Conservation (phyloP, 23 red algal species). For the Gracilariopsis chorda region DNA sequence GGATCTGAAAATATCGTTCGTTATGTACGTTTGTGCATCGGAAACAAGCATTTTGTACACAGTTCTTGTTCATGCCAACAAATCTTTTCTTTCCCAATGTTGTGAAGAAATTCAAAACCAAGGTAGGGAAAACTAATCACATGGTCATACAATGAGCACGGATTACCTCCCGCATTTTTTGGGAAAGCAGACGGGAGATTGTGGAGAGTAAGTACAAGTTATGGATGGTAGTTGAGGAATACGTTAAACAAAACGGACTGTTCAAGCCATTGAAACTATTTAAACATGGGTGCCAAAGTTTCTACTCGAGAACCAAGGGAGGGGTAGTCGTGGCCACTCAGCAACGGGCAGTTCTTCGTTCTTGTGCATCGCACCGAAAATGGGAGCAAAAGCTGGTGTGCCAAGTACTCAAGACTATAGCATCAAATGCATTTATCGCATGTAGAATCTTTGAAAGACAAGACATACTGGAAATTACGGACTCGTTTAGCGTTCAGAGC, state of each 20-base stretch:
- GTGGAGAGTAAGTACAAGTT: background rate
- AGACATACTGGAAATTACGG: background rate
- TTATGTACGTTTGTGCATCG: background rate
- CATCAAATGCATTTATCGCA: background rate
- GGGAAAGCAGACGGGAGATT: too few species aligned
- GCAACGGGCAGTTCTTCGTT: background rate
- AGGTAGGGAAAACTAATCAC: background rate
- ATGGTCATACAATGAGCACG: background rate
- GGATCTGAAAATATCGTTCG: background rate
- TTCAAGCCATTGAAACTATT: conserved; percentile 1
- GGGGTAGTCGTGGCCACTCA: background rate
- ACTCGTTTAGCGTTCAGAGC: background rate
- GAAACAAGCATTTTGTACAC: conserved; percentile 16
- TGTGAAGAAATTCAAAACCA: background rate
- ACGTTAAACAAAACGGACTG: background rate
- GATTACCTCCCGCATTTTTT: background rate
- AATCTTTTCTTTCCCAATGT: background rate
- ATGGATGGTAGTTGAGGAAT: background rate
- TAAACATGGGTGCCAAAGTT: background rate
- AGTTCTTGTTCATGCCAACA: background rate
- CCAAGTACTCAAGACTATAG: background rate
- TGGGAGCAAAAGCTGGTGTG: conserved; percentile 36
- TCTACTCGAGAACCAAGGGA: conserved; percentile 26
- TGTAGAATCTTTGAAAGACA: background rate
- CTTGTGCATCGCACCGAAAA: background rate